Evolutionary conservation across 306 rosid species (phyloP), one percentile per base, ranked within the genome.

Genomic region (Abrus precatorius): DNA sequence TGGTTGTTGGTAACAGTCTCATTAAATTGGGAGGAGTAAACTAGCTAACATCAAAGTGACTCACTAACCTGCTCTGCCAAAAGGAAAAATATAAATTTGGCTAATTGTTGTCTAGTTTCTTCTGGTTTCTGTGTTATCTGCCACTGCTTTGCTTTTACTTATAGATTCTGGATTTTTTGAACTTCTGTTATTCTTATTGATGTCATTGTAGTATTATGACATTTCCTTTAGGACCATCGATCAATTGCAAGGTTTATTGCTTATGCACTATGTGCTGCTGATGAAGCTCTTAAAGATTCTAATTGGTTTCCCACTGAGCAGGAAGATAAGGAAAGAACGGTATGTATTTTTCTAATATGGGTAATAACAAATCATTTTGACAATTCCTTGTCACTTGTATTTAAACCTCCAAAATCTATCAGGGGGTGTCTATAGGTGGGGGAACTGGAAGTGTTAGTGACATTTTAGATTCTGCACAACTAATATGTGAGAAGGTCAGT

Each of bases 391-490:
- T 76, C 7, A 78, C 63, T 30, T 63, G 47, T 78, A 76, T 60
- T 84, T 78, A 79, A 53, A 86, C 86, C 64, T 83, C 13, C 13
- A 66, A 83, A 79, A 60, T 74, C 69, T 59, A 61, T 60, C 86
- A 95, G 98, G 98, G 98, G 68, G 94, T 89, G 79, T 93, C 99
- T 64, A 84, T 95, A 84, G 99, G 99, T 76, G 97, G 98, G 80
- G 98, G 98, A 84, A 95, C 47, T 75, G 98, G 98, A 89, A 95
- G 98, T 76, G 84, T 91, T 53, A 90, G 92, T 85, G 98, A 95
- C 75, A 82, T 91, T 61, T 78, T 95, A 77, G 97, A 91, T 76
- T 92, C 99, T 75, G 97, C 97, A 48, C 95, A 85, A 74, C 71
- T 95, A 87, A 89, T 95, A 48, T 91, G 94, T 55, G 97, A 95